Evolutionary conservation across 106 monocot genomes (phyloP), one percentile per base, ranked within the genome.

Genomic region (Gastrodia elata): DNA sequence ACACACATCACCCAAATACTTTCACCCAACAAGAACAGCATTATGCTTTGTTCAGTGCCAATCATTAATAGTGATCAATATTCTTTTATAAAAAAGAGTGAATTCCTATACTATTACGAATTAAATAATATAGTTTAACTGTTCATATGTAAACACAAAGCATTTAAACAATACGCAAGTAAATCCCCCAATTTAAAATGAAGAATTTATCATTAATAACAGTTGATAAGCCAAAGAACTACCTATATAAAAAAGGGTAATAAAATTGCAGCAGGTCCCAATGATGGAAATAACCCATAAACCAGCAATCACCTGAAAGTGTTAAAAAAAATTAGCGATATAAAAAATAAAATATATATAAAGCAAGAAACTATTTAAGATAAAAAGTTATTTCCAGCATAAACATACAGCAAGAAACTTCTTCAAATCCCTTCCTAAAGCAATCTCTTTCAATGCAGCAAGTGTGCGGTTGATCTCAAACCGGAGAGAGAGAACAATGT

Each of bases 391-490:
- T 1, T 36, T 38, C 22, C 4, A 24, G 22, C 34, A 71, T 78
- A 20, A 32, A 77, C 83, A 52, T 87, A 88, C 88, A 30, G 64
- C 71, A 68, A 88, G 84, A 75, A 88, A 82, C 38, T 76, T 82
- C 71, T 80, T 76, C 43, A 88, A 65, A 68, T 88, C 82, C 2
- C 64, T 48, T 40, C 88, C 88, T 11, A 77, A 75, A 6, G 88
- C 84, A 52, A 84, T 80, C 4, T 78, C 80, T 41, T 82, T 77
- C 46, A 88, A 55, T 18, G 40, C 24, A 39, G 71, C 48, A 27
- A 82, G 4, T 11, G 25, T 71, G 34, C 77, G 20, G 68, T 84
- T 84, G 61, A 88, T 81, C 70, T 84, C 80, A 35, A 68, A 71
- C 28, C 68, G 70, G 70, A 82, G 42, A 34, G 80, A 71, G 65